These are phyloP conservation scores for Cucumis sativus DNA, from an alignment of 306 rosid genomes.

Conservation along the genomic window Cucumber_9930_V3 NC_026657.2:40820001-40820500, in stretches of 20 bases:
- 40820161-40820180: constrained; percentile 71
- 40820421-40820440: constrained; percentile 42
- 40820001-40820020: background rate
- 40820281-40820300: constrained; percentile 11
- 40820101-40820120: background rate
- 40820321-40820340: constrained; percentile 98
- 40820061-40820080: background rate
- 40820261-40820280: constrained; percentile 12
- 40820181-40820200: constrained; percentile 81
- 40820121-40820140: constrained; percentile 2
- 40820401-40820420: constrained; percentile 43
- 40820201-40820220: constrained; percentile 93
- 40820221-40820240: constrained; percentile 41
- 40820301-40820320: constrained; percentile 11
- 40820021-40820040: background rate
- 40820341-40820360: constrained; percentile 76
- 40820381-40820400: constrained; percentile 90
- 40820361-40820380: constrained; percentile 63
- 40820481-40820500: background rate
- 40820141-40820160: constrained; percentile 94
- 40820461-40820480: constrained; percentile 8
- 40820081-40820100: background rate
- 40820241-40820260: background rate
- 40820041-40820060: background rate
- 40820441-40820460: constrained; percentile 20